These are phyloP conservation scores for Aaosphaeria arxii DNA, from an alignment of 2,329 filamentous ascomycete genomes.

Conservation along the genomic window DNA sequence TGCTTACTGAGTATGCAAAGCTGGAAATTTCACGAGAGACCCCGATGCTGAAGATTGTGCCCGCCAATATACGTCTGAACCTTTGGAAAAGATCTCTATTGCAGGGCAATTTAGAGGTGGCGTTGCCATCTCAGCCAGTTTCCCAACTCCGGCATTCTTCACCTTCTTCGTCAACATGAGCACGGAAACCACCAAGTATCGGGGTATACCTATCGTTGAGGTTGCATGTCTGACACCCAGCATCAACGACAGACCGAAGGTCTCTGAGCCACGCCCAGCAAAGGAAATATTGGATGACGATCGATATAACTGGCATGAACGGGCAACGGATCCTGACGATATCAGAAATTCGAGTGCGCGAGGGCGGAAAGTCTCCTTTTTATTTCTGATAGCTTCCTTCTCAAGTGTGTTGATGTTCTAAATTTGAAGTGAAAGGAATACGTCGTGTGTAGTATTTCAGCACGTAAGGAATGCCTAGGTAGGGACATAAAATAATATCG, in stretches of 20 bases:
- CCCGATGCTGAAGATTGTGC: background rate
- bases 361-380: too few relatives aligned
- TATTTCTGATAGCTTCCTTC: too few relatives aligned
- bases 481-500: too few relatives aligned
- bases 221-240: background rate
- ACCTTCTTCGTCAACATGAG: background rate
- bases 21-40: background rate
- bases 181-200: background rate
- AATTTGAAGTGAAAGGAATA: too few relatives aligned
- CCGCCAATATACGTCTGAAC: background rate
- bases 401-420: too few relatives aligned
- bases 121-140: background rate
- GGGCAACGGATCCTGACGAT: background rate
- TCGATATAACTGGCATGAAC: background rate
- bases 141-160: background rate
- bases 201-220: background rate
- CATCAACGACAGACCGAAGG: background rate
- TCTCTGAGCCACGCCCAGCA: background rate
- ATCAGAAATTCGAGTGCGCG: too few relatives aligned
- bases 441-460: too few relatives aligned
- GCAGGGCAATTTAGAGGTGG: background rate
- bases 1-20: background rate
- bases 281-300: background rate
- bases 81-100: background rate
- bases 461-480: too few relatives aligned